A percentile compares a stretch with the other conserved stretches of the same genome.
Conservation (phyloP, 2,329 filamentous ascomycete species). For the Stemphylium lycopersici region DNA sequence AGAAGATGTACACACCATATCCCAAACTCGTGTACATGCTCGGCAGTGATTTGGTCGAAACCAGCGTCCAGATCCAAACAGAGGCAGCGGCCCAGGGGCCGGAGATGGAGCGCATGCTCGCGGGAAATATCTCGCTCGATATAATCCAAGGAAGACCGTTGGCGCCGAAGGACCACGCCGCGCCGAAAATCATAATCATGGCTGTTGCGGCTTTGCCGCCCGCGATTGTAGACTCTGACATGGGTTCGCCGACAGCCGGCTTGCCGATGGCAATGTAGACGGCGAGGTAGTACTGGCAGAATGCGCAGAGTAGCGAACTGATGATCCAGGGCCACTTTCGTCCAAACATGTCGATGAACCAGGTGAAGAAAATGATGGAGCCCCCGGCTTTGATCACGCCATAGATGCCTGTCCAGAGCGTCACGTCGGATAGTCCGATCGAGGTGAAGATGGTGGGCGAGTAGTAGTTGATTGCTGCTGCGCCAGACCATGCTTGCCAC, state of each 20-base stretch:
- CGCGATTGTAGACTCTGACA: conserved; percentile 42
- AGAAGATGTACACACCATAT: conserved; percentile 52
- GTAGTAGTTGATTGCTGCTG: conserved; percentile 49
- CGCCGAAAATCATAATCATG: conserved; percentile 51
- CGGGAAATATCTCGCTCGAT: conserved; percentile 53
- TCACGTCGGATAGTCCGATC: conserved; percentile 44
- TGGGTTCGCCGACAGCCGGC: conserved; percentile 32
- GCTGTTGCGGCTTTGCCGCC: conserved; percentile 50
- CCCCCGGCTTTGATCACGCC: conserved; percentile 47
- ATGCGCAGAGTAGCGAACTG: conserved; percentile 44
- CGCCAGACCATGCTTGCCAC: conserved; percentile 45
- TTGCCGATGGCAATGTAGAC: conserved; percentile 46
- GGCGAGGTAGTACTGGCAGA: conserved; percentile 48
- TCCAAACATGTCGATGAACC: conserved; percentile 47
- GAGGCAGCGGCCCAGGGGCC: conserved; percentile 47
- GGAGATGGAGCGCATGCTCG: conserved; percentile 47
- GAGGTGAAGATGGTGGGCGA: conserved; percentile 46
- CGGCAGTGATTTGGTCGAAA: conserved; percentile 50
- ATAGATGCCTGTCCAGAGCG: conserved; percentile 48
- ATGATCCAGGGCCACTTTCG: conserved; percentile 48
- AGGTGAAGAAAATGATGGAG: conserved; percentile 47
- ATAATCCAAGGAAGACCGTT: conserved; percentile 54
- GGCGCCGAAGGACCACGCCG: conserved; percentile 47
- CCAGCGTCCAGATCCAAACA: conserved; percentile 49
- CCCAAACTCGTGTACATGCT: conserved; percentile 50